Base-by-base conservation (phyloP, 352 stramenopile species). In the Pythium rishiriense region DNA sequence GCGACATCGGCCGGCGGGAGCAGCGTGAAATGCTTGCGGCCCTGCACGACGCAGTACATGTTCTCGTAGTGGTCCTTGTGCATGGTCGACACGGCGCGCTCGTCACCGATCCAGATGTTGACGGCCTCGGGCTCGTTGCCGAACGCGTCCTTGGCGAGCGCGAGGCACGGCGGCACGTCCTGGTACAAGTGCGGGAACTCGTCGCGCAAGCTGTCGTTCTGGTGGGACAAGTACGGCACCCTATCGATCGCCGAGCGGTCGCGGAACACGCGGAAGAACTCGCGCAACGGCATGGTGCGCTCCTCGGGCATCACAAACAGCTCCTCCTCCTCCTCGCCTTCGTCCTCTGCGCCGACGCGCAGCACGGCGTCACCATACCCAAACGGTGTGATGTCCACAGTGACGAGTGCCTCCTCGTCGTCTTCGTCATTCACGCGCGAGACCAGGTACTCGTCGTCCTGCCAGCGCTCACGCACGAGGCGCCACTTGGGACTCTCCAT, bases 21-120 rank as follows among this genome's bases (percentile, higher is more conserved):
- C 35, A 98, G 52, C 22, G 90, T 93, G 72, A 99, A 99, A 33
- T 98, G 83, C 62, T 99, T 99, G 59, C 97, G 70, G 19, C 97
- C 97, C 45, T 88, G 92, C 33, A 98, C 79, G 1, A 99, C 97
- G 70, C 91, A 98, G 74, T 99, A 99, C 73, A 99, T 91, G 73
- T 99, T 99, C 82, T 99, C 96, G 61, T 98, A 99, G 69, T 98
- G 91, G 74, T 99, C 97, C 68, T 99, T 99, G 81, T 99, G 97
- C 84, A 98, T 94, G 9, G 91, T 94, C 0, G 97, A 99, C 33
- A 98, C 80, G 0, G 95, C 90, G 61, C 84, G 75, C 59, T 98
- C 92, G 69, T 99, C 96, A 8, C 97, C 97, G 64, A 99, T 98
- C 97, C 97, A 99, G 57, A 99, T 84, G 83, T 99, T 99, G 12